Percentiles rank a stretch among this genome's conserved stretches.
Evolutionary conservation across 2,329 filamentous ascomycete species (phyloP).

Genomic region (Lasiodiplodia sp.): DNA sequence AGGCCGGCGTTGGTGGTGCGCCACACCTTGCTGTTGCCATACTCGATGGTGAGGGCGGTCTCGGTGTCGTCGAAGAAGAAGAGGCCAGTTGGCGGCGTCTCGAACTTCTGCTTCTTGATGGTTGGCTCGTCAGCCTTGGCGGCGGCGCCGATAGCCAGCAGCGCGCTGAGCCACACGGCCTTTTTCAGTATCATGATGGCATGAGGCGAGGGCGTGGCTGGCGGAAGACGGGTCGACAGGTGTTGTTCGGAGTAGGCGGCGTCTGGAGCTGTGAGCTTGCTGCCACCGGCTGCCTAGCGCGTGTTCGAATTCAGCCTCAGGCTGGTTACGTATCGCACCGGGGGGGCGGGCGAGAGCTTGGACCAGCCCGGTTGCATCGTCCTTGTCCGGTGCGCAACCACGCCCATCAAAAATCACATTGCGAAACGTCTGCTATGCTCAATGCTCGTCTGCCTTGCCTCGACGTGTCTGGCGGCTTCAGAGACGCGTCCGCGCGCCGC

Average conservation of each 20-base stretch:
- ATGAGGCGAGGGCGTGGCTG: constrained; percentile 2
- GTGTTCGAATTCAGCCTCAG: constrained; percentile 26
- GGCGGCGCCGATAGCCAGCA: constrained; percentile 51
- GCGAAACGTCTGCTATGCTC: not conserved
- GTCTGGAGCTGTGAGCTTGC: constrained; percentile 28
- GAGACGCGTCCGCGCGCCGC: not conserved
- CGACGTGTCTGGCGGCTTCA: not conserved
- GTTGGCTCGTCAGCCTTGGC: constrained; percentile 68
- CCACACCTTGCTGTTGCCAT: constrained; percentile 69
- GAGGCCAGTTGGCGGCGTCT: constrained; percentile 65
- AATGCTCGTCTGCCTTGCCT: not conserved
- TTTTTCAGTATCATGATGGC: constrained; percentile 31
- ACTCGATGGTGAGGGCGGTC: constrained; percentile 77
- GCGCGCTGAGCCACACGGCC: constrained; percentile 46
- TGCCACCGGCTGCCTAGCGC: constrained; percentile 25
- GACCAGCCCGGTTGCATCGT: not conserved
- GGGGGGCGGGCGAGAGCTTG: not conserved
- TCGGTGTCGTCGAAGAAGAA: constrained; percentile 94
- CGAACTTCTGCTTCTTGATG: constrained; percentile 69
- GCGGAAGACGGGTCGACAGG: constrained; percentile 3
- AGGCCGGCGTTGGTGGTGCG: constrained; percentile 83
- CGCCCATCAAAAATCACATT: not conserved
- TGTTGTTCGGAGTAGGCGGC: constrained; percentile 18
- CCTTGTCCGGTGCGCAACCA: not conserved
- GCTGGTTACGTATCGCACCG: constrained; percentile 23